Percentiles rank a stretch among this genome's conserved stretches.
Evolutionary conservation across 371 early-diverging fungal genomes (phyloP).

Genomic region (Mucor lusitanicus): DNA sequence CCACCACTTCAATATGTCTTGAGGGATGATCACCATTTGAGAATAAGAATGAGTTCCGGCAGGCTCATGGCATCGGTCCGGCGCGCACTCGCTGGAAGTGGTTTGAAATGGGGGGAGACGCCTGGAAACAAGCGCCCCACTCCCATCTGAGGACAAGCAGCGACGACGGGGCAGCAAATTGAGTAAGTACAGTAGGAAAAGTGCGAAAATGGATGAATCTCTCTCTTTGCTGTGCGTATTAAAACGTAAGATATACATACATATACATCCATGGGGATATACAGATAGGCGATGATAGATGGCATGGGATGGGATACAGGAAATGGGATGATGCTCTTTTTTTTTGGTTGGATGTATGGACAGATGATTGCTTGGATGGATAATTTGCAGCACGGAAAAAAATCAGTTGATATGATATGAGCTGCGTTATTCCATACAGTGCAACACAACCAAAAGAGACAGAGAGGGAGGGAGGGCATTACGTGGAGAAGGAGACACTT

Average conservation of each 20-base stretch:
- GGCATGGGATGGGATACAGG: not conserved
- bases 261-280: not conserved
- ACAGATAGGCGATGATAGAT: not conserved
- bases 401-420: too few relatives aligned
- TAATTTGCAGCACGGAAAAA: not conserved
- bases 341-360: not conserved
- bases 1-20: too few relatives aligned
- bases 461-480: not conserved
- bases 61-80: too few relatives aligned
- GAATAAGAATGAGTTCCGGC: too few relatives aligned
- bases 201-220: constrained; percentile 7
- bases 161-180: not conserved
- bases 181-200: constrained; percentile 3
- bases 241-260: constrained; percentile 13
- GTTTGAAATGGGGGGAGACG: not conserved
- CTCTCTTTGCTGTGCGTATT: constrained; percentile 33
- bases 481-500: not conserved
- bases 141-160: not conserved
- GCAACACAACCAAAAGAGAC: too few relatives aligned
- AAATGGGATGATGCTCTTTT: constrained; percentile 1
- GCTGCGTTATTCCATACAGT: not conserved
- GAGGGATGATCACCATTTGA: too few relatives aligned
- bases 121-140: not conserved
- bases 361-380: not conserved
- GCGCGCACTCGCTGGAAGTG: not conserved